These are phyloP conservation scores for Citrus maxima DNA, from an alignment of 345 rosid species.

Conservation along the genomic window DNA sequence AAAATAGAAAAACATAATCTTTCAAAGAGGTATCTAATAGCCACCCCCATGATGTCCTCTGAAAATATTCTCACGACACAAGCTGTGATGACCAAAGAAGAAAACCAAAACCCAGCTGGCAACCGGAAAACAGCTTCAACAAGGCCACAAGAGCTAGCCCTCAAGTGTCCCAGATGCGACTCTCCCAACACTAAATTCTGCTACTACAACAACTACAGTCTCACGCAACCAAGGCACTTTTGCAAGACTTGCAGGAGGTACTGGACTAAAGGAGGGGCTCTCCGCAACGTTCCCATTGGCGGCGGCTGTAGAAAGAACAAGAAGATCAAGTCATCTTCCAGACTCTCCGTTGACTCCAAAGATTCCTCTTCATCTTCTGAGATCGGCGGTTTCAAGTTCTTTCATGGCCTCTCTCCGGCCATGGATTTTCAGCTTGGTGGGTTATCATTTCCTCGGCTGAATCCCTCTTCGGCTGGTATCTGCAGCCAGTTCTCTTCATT, in stretches of 20 bases:
- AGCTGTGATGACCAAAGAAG: constrained; percentile 22
- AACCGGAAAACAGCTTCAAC: constrained; percentile 32
- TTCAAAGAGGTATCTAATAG: not conserved
- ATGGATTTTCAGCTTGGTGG: constrained; percentile 78
- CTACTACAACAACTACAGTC: constrained; percentile 95
- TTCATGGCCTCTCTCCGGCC: constrained; percentile 55
- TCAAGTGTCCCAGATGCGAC: constrained; percentile 81
- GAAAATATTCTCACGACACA: constrained; percentile 28
- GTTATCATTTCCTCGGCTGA: constrained; percentile 45
- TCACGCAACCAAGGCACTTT: constrained; percentile 80
- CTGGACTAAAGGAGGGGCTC: constrained; percentile 86
- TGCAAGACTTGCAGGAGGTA: constrained; percentile 82
- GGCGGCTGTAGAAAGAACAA: constrained; percentile 77
- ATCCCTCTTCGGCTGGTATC: constrained; percentile 32
- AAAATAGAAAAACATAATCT: too few species aligned
- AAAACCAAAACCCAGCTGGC: constrained; percentile 27
- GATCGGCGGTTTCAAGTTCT: constrained; percentile 64
- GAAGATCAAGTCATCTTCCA: constrained; percentile 59
- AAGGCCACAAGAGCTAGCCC: constrained; percentile 32
- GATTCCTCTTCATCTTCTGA: constrained; percentile 44
- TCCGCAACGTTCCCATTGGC: constrained; percentile 84
- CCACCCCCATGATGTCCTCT: constrained; percentile 27
- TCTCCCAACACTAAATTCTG: constrained; percentile 86
- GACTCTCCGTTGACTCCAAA: constrained; percentile 34
- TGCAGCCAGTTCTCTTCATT: constrained; percentile 45